A percentile compares a stretch with the other conserved stretches of the same genome.
Conservation (phyloP, 1,139 yeast genomes). For the Yamadazyma friedrichii region DNA sequence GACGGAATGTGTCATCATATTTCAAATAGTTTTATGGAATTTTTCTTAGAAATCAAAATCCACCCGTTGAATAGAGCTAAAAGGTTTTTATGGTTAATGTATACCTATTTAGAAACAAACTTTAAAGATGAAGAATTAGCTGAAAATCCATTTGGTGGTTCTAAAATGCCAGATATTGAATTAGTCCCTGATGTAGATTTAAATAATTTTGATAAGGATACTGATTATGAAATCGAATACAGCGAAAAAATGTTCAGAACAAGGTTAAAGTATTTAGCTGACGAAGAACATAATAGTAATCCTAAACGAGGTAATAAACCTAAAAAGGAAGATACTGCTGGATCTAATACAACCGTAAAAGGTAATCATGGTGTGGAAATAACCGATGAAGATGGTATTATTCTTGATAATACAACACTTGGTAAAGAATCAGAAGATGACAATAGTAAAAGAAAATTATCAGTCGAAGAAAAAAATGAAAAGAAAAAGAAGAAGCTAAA, state of each 20-base stretch:
- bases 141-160: conserved; percentile 64
- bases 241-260: conserved; percentile 68
- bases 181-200: conserved; percentile 38
- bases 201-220: conserved; percentile 60
- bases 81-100: conserved; percentile 80
- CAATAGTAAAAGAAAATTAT: conserved; percentile 5
- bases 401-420: too few species aligned
- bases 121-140: conserved; percentile 52
- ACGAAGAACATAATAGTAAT: conserved; percentile 37
- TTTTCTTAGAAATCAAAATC: conserved; percentile 54
- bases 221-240: conserved; percentile 67
- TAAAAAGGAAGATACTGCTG: conserved; percentile 22
- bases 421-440: neutral
- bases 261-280: conserved; percentile 56
- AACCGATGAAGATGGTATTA: too few species aligned
- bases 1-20: conserved; percentile 18
- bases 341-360: conserved; percentile 12
- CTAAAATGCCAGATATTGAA: conserved; percentile 49
- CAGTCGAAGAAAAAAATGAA: conserved; percentile 9
- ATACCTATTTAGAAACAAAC: conserved; percentile 75
- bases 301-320: conserved; percentile 36
- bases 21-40: conserved; percentile 53
- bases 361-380: neutral
- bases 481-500: conserved; percentile 12
- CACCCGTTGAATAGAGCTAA: conserved; percentile 65